These are phyloP conservation scores for Talaromyces borbonicus DNA, from an alignment of 495 filamentous ascomycete species.

Conservation along the genomic window DNA sequence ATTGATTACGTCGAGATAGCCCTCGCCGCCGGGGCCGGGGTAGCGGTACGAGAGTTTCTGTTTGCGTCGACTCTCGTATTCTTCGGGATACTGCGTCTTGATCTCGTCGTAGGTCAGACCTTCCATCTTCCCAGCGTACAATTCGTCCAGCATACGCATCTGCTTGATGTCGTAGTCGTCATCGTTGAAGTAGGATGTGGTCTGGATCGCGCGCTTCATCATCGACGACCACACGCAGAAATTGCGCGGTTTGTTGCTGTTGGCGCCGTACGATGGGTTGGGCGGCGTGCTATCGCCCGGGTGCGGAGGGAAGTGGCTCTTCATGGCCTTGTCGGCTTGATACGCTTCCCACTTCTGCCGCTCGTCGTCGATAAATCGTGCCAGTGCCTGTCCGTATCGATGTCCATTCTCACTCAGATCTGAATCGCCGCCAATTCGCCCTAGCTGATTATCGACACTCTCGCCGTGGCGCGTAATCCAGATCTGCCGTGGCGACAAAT, in stretches of 20 bases:
- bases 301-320: constrained; percentile 68
- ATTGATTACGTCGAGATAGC: constrained; percentile 94
- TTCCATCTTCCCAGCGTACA: constrained; percentile 86
- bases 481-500: constrained; percentile 86
- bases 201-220: constrained; percentile 78
- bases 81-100: constrained; percentile 56
- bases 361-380: constrained; percentile 67
- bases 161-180: constrained; percentile 97
- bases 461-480: constrained; percentile 96
- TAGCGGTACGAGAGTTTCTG: constrained; percentile 93
- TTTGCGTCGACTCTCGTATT: constrained; percentile 60
- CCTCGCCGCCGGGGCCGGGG: constrained; percentile 88
- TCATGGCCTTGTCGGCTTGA: constrained; percentile 60
- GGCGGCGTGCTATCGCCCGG: constrained; percentile 89
- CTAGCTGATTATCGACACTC: constrained; percentile 66
- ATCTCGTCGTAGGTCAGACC: constrained; percentile 93
- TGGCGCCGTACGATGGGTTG: constrained; percentile 66
- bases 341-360: constrained; percentile 66
- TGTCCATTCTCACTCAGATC: constrained; percentile 66
- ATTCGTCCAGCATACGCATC: constrained; percentile 96
- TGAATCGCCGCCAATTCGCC: constrained; percentile 79
- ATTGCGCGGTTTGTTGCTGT: constrained; percentile 55
- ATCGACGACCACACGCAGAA: constrained; percentile 99
- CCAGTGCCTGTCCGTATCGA: constrained; percentile 60
- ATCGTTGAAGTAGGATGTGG: constrained; percentile 80